Evolutionary conservation across 805 yeast species (phyloP), one percentile per base, ranked within the genome.

Genomic region (Debaryomyces maramus): DNA sequence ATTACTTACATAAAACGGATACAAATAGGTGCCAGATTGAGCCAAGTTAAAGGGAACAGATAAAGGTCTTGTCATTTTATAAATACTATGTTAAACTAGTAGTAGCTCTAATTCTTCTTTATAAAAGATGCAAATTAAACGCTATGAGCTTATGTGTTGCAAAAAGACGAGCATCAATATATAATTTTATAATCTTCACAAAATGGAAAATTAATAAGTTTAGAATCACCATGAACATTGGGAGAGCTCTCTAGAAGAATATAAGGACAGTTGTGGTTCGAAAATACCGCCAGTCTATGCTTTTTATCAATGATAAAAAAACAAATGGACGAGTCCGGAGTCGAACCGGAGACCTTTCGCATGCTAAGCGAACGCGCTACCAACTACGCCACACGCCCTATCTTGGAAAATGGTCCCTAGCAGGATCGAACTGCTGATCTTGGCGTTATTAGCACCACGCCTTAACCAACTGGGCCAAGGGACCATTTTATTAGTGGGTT

Each of bases 341-440:
- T 61, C 67, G 67, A 61, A 66, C 72, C 71, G 63, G 69, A 65
- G 73, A 67, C 73, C 72, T 67, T 67, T 65, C 72, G 63, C 73
- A 65, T 66, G 72, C 72, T 62, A 66, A 66, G 72, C 61, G 71
- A 65, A 65, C 72, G 71, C 72, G 72, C 72, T 66, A 66, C 72
- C 72, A 66, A 66, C 72, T 66, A 59, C 72, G 72, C 72, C 71
- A 66, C 70, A 66, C 71, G 72, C 71, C 72, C 64, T 24, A 29
- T 26, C 15, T 33, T 15, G 32, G 15, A 19, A 34, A 64, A 55
- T 81, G 86, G 80, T 81, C 85, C 85, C 85, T 80, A 78, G 84
- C 87, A 78, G 87, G 87, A 80, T 81, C 87, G 87, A 81, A 81
- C 87, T 78, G 87, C 85, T 79, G 87, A 81, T 80, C 87, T 70